These are phyloP conservation scores for Cinnamomum chago DNA, from an alignment of 164 flowering plant genomes.

Conservation along the genomic window DNA sequence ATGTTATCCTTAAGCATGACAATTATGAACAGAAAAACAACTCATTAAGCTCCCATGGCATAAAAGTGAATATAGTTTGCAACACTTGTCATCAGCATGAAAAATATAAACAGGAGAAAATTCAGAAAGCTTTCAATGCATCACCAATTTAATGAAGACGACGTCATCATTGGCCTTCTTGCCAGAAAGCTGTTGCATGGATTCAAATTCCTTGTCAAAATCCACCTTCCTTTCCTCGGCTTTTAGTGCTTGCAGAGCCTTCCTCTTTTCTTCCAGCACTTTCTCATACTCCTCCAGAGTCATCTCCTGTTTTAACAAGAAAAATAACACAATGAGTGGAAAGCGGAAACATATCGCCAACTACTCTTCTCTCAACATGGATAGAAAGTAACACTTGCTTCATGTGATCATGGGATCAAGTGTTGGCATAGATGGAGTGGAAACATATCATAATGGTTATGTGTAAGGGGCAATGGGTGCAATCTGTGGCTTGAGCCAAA, in stretches of 20 bases:
- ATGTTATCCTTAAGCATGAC: neutral
- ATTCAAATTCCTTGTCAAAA: slow-evolving; percentile 57
- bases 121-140: neutral
- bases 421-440: too few species aligned
- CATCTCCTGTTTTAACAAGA: slow-evolving; percentile 57
- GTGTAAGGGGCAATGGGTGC: too few species aligned
- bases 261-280: slow-evolving; percentile 84
- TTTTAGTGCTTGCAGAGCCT: slow-evolving; percentile 58
- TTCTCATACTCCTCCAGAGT: slow-evolving; percentile 87
- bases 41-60: too few species aligned
- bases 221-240: slow-evolving; percentile 73
- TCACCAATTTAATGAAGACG: slow-evolving; percentile 71
- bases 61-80: too few species aligned
- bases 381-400: too few species aligned
- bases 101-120: too few species aligned
- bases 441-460: too few species aligned
- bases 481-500: too few species aligned
- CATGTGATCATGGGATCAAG: too few species aligned
- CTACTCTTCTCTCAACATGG: too few species aligned
- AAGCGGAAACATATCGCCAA: too few species aligned
- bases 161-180: slow-evolving; percentile 74
- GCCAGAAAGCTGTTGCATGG: slow-evolving; percentile 71
- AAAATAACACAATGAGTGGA: neutral
- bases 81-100: too few species aligned
- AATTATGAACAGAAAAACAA: neutral